Percentiles rank a stretch among this genome's conserved stretches.
phyloP scores from a whole-genome alignment of 495 filamentous ascomycete genomes.

The Podospora pseudoanserina region DNA sequence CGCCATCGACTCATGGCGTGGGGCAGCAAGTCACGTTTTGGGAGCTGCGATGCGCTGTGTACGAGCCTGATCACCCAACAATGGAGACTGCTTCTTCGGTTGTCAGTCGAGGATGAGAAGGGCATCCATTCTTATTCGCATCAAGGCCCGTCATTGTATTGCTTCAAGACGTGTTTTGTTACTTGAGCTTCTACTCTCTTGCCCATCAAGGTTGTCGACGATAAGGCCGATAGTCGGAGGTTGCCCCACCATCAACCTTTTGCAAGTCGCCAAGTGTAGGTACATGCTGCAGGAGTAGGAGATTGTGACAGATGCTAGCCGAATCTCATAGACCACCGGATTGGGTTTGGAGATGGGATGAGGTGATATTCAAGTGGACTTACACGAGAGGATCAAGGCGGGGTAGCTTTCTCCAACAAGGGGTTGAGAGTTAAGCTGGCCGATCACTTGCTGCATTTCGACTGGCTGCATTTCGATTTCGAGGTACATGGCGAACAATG shows the following conservation, averaged over 20 bases:
- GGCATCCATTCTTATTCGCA: not conserved
- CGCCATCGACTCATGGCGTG: conserved; percentile 31
- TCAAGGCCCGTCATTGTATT: not conserved
- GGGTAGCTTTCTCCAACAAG: conserved; percentile 14
- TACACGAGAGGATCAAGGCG: conserved; percentile 1
- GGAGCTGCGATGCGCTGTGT: not conserved
- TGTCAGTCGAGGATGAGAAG: not conserved
- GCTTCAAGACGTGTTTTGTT: not conserved
- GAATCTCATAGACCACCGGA: not conserved
- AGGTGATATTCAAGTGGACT: conserved; percentile 8
- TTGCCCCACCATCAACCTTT: not conserved
- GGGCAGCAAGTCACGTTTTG: conserved; percentile 18
- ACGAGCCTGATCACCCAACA: not conserved
- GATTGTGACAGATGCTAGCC: conserved; percentile 1
- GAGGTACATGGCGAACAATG: not conserved
- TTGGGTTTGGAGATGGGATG: conserved; percentile 8
- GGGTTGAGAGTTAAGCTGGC: conserved; percentile 1
- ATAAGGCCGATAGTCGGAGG: not conserved
- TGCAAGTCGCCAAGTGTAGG: not conserved
- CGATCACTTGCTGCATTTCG: conserved; percentile 6
- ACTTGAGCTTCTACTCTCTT: not conserved
- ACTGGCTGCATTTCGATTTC: not conserved
- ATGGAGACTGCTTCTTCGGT: not conserved
- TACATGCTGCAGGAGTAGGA: not conserved
- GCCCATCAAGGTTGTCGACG: not conserved